Percentiles rank a stretch among this genome's conserved stretches.
phyloP scores from a whole-genome alignment of 352 stramenopile genomes.

The Phytophthora nicotianae region DNA sequence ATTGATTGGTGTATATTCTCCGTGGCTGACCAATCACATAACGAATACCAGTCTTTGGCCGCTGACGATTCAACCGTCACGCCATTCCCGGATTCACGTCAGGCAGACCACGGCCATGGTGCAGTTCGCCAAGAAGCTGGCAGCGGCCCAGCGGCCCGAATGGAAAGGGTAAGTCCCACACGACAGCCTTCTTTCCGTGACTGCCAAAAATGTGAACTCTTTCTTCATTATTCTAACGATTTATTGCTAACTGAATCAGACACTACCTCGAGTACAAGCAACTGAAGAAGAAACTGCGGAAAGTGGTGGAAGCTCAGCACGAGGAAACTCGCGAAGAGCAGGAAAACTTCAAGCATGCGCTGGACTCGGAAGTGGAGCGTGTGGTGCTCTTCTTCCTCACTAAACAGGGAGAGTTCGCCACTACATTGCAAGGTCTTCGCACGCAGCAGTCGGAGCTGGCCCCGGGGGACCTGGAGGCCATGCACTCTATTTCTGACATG shows the following conservation, averaged over 20 bases:
- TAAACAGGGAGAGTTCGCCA: slow-evolving; percentile 85
- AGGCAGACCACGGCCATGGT: slow-evolving; percentile 52
- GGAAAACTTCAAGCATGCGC: slow-evolving; percentile 72
- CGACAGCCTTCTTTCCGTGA: neutral
- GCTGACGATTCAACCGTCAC: slow-evolving; percentile 8
- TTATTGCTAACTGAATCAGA: slow-evolving; percentile 27
- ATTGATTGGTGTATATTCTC: slow-evolving; percentile 10
- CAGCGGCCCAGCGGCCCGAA: slow-evolving; percentile 67
- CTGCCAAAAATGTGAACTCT: neutral
- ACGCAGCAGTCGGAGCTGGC: slow-evolving; percentile 51
- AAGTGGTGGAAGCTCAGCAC: slow-evolving; percentile 55
- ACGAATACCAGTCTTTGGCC: neutral
- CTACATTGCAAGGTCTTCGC: slow-evolving; percentile 59
- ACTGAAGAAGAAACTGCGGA: slow-evolving; percentile 88
- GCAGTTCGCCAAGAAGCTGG: slow-evolving; percentile 86
- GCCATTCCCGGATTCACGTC: slow-evolving; percentile 11
- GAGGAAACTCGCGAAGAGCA: slow-evolving; percentile 55
- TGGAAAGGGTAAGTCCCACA: slow-evolving; percentile 61
- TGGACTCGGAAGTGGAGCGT: slow-evolving; percentile 84
- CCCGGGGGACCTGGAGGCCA: slow-evolving; percentile 58
- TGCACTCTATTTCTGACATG: slow-evolving; percentile 71
- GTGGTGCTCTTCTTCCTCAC: slow-evolving; percentile 89
- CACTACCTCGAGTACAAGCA: slow-evolving; percentile 93
- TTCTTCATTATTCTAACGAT: slow-evolving; percentile 3
- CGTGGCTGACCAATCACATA: slow-evolving; percentile 7